These are phyloP conservation scores for Xylaria telfairii DNA, from an alignment of 495 filamentous ascomycete genomes.

Conservation along the genomic window DNA sequence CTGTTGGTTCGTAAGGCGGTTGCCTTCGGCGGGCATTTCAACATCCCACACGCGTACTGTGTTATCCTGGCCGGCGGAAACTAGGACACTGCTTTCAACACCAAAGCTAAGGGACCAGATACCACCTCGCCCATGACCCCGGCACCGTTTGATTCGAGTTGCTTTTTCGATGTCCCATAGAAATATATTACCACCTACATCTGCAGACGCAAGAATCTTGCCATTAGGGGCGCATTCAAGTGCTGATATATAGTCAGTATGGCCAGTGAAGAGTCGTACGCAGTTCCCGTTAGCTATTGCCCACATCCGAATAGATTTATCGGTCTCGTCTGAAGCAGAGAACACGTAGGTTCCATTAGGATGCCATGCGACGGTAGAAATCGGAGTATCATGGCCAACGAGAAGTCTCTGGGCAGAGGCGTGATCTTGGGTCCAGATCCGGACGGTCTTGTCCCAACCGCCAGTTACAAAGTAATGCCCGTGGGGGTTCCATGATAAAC, in stretches of 20 bases:
- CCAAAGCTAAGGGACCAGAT: slow-evolving; percentile 93
- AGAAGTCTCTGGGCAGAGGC: slow-evolving; percentile 88
- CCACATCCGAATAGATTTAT: slow-evolving; percentile 97
- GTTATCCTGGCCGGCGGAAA: slow-evolving; percentile 88
- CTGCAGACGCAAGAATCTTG: slow-evolving; percentile 85
- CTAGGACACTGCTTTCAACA: slow-evolving; percentile 84
- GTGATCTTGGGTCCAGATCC: slow-evolving; percentile 89
- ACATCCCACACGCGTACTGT: slow-evolving; percentile 95
- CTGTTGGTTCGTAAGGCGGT: slow-evolving; percentile 34
- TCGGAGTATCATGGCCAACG: slow-evolving; percentile 87
- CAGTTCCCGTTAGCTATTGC: slow-evolving; percentile 81
- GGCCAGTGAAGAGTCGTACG: slow-evolving; percentile 91
- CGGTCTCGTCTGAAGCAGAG: slow-evolving; percentile 77
- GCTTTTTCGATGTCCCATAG: slow-evolving; percentile 91
- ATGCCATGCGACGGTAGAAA: slow-evolving; percentile 86
- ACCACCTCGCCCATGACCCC: slow-evolving; percentile 90
- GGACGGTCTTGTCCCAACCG: slow-evolving; percentile 85
- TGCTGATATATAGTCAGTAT: slow-evolving; percentile 81
- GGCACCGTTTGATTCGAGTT: slow-evolving; percentile 84
- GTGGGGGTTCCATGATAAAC: slow-evolving; percentile 87
- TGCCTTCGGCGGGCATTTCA: slow-evolving; percentile 62
- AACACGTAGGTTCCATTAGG: slow-evolving; percentile 92
- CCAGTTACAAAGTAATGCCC: slow-evolving; percentile 94
- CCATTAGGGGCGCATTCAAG: slow-evolving; percentile 86
- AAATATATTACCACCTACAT: slow-evolving; percentile 82